These are phyloP conservation scores for Aspergillus cavernicola DNA, from an alignment of 495 filamentous ascomycete genomes.

Conservation along the genomic window DNA sequence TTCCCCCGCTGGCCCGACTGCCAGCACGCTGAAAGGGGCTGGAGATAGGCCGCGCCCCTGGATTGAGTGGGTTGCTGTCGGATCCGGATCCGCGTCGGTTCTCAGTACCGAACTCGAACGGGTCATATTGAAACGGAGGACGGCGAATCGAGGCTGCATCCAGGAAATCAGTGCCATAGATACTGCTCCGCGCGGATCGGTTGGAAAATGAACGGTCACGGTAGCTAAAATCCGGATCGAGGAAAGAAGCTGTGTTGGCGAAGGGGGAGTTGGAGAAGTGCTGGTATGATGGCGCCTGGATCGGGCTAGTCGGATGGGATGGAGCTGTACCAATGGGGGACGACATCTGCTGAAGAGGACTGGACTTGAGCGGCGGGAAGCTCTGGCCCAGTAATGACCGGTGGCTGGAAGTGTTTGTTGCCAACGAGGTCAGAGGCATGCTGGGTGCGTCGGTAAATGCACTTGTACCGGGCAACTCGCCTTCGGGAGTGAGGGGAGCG, in stretches of 20 bases:
- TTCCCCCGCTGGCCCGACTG: slow-evolving; percentile 41
- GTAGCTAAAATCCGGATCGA: slow-evolving; percentile 31
- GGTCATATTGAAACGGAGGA: slow-evolving; percentile 32
- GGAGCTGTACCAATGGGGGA: slow-evolving; percentile 31
- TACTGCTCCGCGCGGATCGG: slow-evolving; percentile 41
- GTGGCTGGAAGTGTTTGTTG: slow-evolving; percentile 29
- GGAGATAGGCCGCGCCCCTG: slow-evolving; percentile 30
- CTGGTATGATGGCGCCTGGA: slow-evolving; percentile 32
- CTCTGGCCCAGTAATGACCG: slow-evolving; percentile 40
- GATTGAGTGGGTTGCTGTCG: slow-evolving; percentile 29
- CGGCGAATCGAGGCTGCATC: slow-evolving; percentile 27
- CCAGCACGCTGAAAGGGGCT: slow-evolving; percentile 43
- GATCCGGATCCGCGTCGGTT: slow-evolving; percentile 33
- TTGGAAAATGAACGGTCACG: slow-evolving; percentile 49
- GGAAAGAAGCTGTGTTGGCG: slow-evolving; percentile 30
- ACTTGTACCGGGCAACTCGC: slow-evolving; percentile 46
- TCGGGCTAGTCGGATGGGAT: slow-evolving; percentile 41
- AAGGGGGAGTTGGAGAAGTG: slow-evolving; percentile 38
- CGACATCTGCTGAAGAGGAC: slow-evolving; percentile 39
- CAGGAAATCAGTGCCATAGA: slow-evolving; percentile 39
- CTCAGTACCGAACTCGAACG: slow-evolving; percentile 32
- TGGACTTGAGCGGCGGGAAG: slow-evolving; percentile 38
- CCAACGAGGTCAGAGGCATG: slow-evolving; percentile 23
- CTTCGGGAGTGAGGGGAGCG: slow-evolving; percentile 47
- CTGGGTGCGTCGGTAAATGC: slow-evolving; percentile 30